These are phyloP conservation scores for Daldinia concentrica DNA, from an alignment of 495 filamentous ascomycete species.

Conservation along the genomic window DNA sequence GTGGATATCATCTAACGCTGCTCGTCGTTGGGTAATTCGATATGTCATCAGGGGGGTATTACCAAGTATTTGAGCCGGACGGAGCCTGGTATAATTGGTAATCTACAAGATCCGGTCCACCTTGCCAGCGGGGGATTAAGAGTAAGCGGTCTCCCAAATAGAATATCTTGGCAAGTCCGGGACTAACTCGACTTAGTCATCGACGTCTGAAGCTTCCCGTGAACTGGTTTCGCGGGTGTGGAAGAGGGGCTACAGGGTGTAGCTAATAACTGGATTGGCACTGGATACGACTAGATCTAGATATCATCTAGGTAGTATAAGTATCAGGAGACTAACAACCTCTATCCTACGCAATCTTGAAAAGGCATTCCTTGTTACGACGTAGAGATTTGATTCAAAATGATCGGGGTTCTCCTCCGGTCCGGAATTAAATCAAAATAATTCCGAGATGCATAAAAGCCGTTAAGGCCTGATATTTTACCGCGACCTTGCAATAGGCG, in stretches of 20 bases:
- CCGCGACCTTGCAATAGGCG: not conserved
- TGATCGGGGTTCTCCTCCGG: not conserved
- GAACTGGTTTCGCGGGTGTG: not conserved
- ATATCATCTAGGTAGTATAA: too few species aligned
- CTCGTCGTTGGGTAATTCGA: too few species aligned
- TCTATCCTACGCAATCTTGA: not conserved
- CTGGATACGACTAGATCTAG: not conserved
- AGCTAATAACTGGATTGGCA: not conserved
- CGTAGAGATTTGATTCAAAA: not conserved
- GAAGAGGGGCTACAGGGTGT: not conserved
- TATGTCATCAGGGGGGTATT: too few species aligned
- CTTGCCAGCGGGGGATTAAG: too few species aligned
- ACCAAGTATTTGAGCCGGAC: too few species aligned
- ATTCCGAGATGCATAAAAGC: slow-evolving; percentile 7
- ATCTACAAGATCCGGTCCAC: too few species aligned
- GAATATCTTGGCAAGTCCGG: not conserved
- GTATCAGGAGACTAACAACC: too few species aligned
- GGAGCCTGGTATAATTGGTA: too few species aligned
- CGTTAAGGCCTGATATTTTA: not conserved
- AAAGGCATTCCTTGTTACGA: not conserved
- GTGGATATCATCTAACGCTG: too few species aligned
- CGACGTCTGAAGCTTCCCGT: not conserved
- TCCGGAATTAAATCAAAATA: slow-evolving; percentile 1
- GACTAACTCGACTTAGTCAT: not conserved
- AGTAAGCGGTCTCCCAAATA: too few species aligned